These are phyloP conservation scores for Aspergillus sp. DNA, from an alignment of 2,329 filamentous ascomycete species.

Conservation along the genomic window DNA sequence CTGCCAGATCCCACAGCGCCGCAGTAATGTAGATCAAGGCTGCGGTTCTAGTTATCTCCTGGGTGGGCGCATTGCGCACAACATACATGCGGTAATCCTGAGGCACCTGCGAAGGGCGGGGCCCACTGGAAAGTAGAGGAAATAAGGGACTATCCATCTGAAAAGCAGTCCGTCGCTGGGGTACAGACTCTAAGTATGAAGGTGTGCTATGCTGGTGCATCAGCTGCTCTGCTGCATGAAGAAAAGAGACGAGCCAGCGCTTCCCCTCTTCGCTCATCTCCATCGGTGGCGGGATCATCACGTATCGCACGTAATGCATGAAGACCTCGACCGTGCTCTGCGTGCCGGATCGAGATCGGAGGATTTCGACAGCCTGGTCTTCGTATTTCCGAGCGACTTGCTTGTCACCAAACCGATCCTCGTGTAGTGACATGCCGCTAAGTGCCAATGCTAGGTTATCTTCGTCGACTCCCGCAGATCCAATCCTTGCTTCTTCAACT, in stretches of 20 bases:
- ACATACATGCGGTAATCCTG: constrained; percentile 40
- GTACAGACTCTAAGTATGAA: constrained; percentile 30
- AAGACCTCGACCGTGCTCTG: constrained; percentile 31
- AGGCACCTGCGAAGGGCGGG: constrained; percentile 42
- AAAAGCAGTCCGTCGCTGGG: constrained; percentile 35
- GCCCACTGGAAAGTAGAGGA: constrained; percentile 44
- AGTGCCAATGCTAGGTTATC: constrained; percentile 38
- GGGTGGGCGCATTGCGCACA: constrained; percentile 34
- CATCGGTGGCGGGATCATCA: constrained; percentile 31
- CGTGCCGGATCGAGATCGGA: constrained; percentile 32
- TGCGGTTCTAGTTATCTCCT: constrained; percentile 40
- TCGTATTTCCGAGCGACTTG: constrained; percentile 30
- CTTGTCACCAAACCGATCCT: constrained; percentile 42
- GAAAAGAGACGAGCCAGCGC: constrained; percentile 37
- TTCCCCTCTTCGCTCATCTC: constrained; percentile 23
- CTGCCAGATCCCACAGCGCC: constrained; percentile 39
- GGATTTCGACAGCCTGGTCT: constrained; percentile 35
- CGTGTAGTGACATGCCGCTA: constrained; percentile 40
- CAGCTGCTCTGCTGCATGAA: constrained; percentile 38
- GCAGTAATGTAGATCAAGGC: constrained; percentile 44
- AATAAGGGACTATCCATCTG: constrained; percentile 43
- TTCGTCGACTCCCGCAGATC: constrained; percentile 24
- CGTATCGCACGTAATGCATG: constrained; percentile 39
- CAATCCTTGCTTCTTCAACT: constrained; percentile 31
- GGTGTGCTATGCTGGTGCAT: constrained; percentile 33